A percentile compares a stretch with the other conserved stretches of the same genome.
phyloP scores from a whole-genome alignment of 768 basidiomycete genomes.

The Guyanaporus albipodus region DNA sequence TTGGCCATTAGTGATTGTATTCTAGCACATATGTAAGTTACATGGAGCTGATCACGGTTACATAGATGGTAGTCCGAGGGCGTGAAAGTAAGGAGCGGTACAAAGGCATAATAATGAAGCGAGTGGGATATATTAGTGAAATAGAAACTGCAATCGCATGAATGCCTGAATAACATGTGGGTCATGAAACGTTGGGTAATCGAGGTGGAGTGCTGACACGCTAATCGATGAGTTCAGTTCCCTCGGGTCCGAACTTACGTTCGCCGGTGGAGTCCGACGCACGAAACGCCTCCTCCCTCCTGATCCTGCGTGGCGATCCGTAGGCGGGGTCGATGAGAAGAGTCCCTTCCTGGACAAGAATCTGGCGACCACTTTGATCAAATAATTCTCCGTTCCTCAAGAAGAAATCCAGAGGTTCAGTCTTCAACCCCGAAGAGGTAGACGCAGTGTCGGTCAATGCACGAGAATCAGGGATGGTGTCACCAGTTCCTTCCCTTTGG shows the following conservation, averaged over 20 bases:
- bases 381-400: conserved; percentile 21
- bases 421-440: conserved; percentile 1
- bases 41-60: too few relatives aligned
- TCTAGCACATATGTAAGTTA: too few relatives aligned
- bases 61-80: too few relatives aligned
- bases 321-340: conserved; percentile 11
- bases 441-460: background rate
- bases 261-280: background rate
- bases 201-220: background rate
- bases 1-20: too few relatives aligned
- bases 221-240: conserved; percentile 22
- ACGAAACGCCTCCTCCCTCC: conserved; percentile 3
- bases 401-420: background rate
- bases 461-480: conserved; percentile 9
- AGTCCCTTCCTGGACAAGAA: conserved; percentile 23
- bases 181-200: too few relatives aligned
- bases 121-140: too few relatives aligned
- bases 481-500: conserved; percentile 3
- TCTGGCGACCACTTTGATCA: conserved; percentile 14
- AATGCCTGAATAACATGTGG: too few relatives aligned
- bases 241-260: conserved; percentile 20
- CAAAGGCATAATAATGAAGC: too few relatives aligned
- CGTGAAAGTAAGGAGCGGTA: too few relatives aligned
- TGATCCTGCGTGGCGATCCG: background rate
- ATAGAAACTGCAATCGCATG: too few relatives aligned